Conservation (phyloP, 179 eudicot species). For the Spergularia azorica region DNA sequence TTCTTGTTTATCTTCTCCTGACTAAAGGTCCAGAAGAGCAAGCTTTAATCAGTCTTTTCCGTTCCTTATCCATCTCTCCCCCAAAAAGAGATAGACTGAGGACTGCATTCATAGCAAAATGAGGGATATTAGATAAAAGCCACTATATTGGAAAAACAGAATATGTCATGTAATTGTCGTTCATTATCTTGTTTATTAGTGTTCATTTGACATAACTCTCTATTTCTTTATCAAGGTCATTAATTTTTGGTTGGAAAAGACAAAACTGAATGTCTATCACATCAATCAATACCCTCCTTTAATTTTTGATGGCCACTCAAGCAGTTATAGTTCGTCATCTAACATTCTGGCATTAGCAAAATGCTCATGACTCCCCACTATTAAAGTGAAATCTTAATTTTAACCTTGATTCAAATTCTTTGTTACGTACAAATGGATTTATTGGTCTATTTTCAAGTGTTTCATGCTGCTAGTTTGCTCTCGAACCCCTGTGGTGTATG, state of each 20-base stretch:
- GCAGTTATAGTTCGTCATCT: not conserved
- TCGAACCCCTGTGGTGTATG: not conserved
- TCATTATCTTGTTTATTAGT: no score
- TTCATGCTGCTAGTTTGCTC: slow-evolving; percentile 4
- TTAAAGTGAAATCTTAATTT: not conserved
- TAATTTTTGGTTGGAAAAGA: not conserved
- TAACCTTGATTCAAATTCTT: not conserved
- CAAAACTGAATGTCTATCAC: not conserved
- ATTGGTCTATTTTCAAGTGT: not conserved
- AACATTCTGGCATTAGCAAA: not conserved
- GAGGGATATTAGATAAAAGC: not conserved
- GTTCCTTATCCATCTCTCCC: no score
- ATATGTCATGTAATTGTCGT: no score
- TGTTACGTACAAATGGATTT: not conserved
- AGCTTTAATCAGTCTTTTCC: no score
- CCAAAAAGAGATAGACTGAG: no score
- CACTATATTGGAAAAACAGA: not conserved
- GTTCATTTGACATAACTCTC: no score
- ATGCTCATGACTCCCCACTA: not conserved
- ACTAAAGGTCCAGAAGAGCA: no score
- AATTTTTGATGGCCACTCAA: not conserved
- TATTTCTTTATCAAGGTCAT: not conserved
- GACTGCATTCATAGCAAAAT: not conserved
- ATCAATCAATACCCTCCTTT: not conserved
- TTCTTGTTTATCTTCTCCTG: no score